Evolutionary conservation across 2,329 filamentous ascomycete genomes (phyloP).

Genomic region (Penicillium sp.): DNA sequence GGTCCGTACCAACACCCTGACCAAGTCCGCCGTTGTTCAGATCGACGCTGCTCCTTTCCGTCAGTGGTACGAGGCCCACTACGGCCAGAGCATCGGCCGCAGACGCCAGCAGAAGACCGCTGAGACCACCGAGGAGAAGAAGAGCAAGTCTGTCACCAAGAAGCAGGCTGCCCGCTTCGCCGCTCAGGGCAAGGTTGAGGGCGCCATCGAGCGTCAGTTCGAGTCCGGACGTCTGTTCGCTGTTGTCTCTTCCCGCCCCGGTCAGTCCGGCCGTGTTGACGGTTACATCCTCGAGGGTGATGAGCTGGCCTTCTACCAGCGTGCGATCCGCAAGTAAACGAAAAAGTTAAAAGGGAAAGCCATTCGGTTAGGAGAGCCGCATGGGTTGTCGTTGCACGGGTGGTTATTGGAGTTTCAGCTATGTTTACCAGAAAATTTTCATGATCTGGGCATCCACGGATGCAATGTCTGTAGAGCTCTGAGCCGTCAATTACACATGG

Average conservation of each 20-base stretch:
- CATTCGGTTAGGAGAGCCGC: constrained; percentile 16
- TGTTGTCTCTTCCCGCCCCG: constrained; percentile 84
- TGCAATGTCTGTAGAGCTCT: constrained; percentile 38
- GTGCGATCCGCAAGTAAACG: constrained; percentile 94
- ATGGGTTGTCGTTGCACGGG: constrained; percentile 24
- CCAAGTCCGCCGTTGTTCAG: constrained; percentile 97
- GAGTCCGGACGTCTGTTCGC: constrained; percentile 97
- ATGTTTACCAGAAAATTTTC: constrained; percentile 30
- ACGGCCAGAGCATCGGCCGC: constrained; percentile 83
- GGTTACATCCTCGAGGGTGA: constrained; percentile 99
- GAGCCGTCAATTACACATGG: constrained; percentile 33
- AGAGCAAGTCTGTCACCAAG: constrained; percentile 91
- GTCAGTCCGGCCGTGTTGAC: constrained; percentile 93
- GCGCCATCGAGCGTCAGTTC: constrained; percentile 93
- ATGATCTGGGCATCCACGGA: constrained; percentile 30
- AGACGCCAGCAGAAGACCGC: constrained; percentile 77
- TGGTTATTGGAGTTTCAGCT: constrained; percentile 37
- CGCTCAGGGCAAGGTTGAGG: constrained; percentile 84
- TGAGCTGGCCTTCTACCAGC: constrained; percentile 99
- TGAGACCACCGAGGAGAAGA: constrained; percentile 61
- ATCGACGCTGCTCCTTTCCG: constrained; percentile 98
- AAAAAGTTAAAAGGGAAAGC: constrained; percentile 25
- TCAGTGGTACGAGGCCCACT: constrained; percentile 99
- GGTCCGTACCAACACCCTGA: constrained; percentile 99
- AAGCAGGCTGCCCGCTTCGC: constrained; percentile 89